These are phyloP conservation scores for Boletus insuetus DNA, from an alignment of 768 basidiomycete genomes.

Conservation along the genomic window DNA sequence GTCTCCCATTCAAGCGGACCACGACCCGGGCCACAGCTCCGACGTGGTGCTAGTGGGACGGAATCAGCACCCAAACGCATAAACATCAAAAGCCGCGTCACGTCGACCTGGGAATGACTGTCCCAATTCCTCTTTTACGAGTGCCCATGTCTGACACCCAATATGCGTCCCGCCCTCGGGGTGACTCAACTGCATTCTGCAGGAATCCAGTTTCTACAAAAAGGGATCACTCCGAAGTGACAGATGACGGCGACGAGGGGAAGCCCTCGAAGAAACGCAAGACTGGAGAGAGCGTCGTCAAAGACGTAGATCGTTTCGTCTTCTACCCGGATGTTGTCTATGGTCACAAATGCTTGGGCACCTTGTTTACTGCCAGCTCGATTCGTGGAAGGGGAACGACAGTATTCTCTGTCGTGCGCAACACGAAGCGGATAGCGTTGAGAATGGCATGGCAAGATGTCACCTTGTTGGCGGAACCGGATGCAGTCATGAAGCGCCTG, in stretches of 20 bases:
- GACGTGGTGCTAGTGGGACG: too few species aligned
- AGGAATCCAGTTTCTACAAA: background rate
- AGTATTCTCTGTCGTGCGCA: background rate
- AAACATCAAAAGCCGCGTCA: too few species aligned
- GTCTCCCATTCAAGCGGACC: too few species aligned
- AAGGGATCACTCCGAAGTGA: background rate
- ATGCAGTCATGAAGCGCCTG: background rate
- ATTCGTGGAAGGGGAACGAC: background rate
- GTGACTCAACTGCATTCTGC: too few species aligned
- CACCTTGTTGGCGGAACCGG: background rate
- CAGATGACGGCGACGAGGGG: background rate
- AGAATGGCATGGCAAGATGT: background rate
- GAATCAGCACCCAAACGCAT: too few species aligned
- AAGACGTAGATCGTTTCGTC: background rate
- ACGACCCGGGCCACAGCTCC: too few species aligned
- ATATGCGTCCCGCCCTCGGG: too few species aligned
- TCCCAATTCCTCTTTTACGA: too few species aligned
- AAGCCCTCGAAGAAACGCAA: background rate
- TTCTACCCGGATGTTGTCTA: background rate
- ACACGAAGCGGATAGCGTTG: background rate
- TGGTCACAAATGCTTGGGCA: background rate
- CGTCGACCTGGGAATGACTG: too few species aligned
- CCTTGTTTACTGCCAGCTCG: background rate
- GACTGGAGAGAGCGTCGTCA: background rate
- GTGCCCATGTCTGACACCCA: too few species aligned